These are phyloP conservation scores for Fraxinus albicans DNA, from an alignment of 305 asterid species.

Conservation along the genomic window DNA sequence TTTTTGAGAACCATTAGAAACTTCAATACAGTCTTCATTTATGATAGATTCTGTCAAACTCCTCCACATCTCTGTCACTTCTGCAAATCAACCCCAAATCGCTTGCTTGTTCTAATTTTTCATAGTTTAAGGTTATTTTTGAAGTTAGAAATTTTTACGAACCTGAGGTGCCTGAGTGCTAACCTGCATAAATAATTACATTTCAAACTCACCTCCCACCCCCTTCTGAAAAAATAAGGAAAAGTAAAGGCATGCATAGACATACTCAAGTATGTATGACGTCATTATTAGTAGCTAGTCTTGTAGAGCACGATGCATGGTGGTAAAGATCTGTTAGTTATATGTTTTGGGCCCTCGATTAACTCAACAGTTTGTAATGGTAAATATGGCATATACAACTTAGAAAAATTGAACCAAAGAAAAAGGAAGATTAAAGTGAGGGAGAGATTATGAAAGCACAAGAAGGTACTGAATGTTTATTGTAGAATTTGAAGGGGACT, in stretches of 20 bases:
- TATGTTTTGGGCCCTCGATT: background rate
- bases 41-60: constrained; percentile 3
- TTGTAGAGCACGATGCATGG: background rate
- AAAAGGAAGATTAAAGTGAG: background rate
- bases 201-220: background rate
- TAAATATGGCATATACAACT: background rate
- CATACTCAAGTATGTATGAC: background rate
- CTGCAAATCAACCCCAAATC: background rate
- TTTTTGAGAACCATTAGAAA: constrained; percentile 17
- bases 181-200: background rate
- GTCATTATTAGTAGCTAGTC: background rate
- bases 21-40: constrained; percentile 7
- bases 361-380: background rate
- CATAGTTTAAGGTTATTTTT: background rate
- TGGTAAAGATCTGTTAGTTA: background rate
- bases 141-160: background rate
- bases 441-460: background rate
- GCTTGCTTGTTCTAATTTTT: background rate
- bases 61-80: background rate
- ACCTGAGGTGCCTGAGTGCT: background rate
- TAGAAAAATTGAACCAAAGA: background rate
- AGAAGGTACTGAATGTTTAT: background rate
- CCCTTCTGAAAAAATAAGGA: background rate
- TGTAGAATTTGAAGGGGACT: background rate
- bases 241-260: background rate